A percentile compares a stretch with the other conserved stretches of the same genome.
phyloP scores from a whole-genome alignment of 2,329 filamentous ascomycete genomes.

The Aspergillus sp. region DNA sequence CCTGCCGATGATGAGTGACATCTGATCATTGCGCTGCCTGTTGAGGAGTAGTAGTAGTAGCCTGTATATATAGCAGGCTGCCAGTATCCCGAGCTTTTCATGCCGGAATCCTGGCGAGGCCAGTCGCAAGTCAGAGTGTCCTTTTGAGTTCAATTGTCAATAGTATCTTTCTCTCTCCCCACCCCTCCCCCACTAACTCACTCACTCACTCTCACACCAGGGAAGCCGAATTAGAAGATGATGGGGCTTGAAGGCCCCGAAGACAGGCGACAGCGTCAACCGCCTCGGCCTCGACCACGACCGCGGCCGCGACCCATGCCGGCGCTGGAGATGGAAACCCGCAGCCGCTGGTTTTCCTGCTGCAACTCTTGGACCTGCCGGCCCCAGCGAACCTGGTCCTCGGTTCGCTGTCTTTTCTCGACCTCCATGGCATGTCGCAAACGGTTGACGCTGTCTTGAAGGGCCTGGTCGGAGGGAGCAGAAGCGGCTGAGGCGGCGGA shows the following conservation, averaged over 20 bases:
- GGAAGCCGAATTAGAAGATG: too few species aligned
- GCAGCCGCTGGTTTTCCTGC: slow-evolving; percentile 21
- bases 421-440: slow-evolving; percentile 14
- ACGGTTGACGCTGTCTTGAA: slow-evolving; percentile 13
- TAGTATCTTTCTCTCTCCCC: too few species aligned
- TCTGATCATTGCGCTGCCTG: too few species aligned
- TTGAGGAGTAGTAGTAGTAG: too few species aligned
- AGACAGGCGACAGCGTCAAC: background rate
- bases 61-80: too few species aligned
- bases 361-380: slow-evolving; percentile 18
- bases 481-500: slow-evolving; percentile 1
- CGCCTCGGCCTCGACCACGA: background rate
- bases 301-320: background rate
- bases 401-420: slow-evolving; percentile 16
- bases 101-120: too few species aligned
- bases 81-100: too few species aligned
- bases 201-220: too few species aligned
- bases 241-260: background rate
- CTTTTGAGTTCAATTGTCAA: too few species aligned
- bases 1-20: too few species aligned
- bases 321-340: slow-evolving; percentile 22
- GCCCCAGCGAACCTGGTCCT: slow-evolving; percentile 20
- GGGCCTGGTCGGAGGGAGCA: slow-evolving; percentile 7
- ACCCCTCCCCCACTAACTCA: too few species aligned
- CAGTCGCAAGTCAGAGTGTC: too few species aligned